Evolutionary conservation across 1,284 basidiomycete species (phyloP), one percentile per base, ranked within the genome.

Genomic region (Leccinum olivaceoglutinosum): DNA sequence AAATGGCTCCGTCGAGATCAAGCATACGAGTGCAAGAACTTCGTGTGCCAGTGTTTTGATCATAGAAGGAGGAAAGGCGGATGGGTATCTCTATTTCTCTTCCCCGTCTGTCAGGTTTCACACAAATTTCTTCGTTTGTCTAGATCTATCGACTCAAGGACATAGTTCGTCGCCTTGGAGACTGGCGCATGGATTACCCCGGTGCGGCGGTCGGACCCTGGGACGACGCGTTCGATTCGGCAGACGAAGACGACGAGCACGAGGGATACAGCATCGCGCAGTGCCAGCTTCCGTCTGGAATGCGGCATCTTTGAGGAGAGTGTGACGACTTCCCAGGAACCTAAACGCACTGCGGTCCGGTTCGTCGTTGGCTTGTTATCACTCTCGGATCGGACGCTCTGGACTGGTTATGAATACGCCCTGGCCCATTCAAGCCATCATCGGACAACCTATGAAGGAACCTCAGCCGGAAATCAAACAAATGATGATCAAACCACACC

Each of bases 1-100:
- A 14, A 10, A 12, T 70, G 71, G 57, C 53, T 39, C 3, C 63
- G 63, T 11, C 21, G 71, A 16, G 63, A 74, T 44, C 62, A 63
- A 11, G 68, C 11, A 5, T 71, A 63, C n/a, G 8, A 61, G n/a
- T 61, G 69, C 4, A 51, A 25, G 18, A 1, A 25, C 3, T 71
- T 39, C 14, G 55, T 71, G 0, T n/a, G 3, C 2, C 68, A 60
- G 60, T 62, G 62, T 57, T 51, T 62, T 41, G 25, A 55, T 51
- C 51, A 59, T 2, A 0, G 14, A 18, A 60, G 57, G n/a, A 0
- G 3, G 3, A 53, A 61, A 25, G 3, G 9, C 0, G 63, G 60
- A 60, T 55, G 32, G 61, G 70, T 71, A 69, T 49, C 4, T 44
- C 7, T 1, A 9, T 60, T 56, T 16, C 11, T 16, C 18, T 18